phyloP scores from a whole-genome alignment of 164 flowering plant genomes.

The Umbilicus rupestris region DNA sequence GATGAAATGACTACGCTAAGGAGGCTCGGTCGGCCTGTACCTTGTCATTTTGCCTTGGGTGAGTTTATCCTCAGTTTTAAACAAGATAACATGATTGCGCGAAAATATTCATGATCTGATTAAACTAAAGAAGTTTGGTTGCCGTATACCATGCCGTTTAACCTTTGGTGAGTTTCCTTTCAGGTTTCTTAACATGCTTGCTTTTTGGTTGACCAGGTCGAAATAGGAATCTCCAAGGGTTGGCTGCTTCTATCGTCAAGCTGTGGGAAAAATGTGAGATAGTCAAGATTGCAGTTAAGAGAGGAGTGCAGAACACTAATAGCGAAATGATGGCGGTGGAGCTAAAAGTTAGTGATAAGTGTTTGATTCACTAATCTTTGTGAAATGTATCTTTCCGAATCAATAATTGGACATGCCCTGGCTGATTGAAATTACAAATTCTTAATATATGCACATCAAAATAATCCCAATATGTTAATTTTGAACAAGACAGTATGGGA shows the following conservation, averaged over 20 bases:
- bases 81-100: neutral
- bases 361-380: neutral
- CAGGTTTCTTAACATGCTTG: neutral
- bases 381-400: neutral
- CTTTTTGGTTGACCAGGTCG: conserved; percentile 43
- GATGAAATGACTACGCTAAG: conserved; percentile 82
- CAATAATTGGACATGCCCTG: neutral
- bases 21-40: conserved; percentile 79
- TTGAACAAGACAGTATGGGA: too few species aligned
- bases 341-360: conserved; percentile 46
- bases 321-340: conserved; percentile 91
- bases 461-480: neutral
- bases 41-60: conserved; percentile 92
- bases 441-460: neutral
- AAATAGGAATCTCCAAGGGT: conserved; percentile 81
- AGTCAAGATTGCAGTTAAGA: conserved; percentile 88
- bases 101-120: conserved; percentile 72
- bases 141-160: conserved; percentile 81
- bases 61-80: conserved; percentile 16
- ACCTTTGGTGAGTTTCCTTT: conserved; percentile 51
- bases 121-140: conserved; percentile 60
- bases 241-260: conserved; percentile 78
- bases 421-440: neutral
- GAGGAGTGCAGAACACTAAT: conserved; percentile 88
- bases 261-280: conserved; percentile 97